Evolutionary conservation across 768 basidiomycete genomes (phyloP).

Genomic region (Tulasnella calospora): DNA sequence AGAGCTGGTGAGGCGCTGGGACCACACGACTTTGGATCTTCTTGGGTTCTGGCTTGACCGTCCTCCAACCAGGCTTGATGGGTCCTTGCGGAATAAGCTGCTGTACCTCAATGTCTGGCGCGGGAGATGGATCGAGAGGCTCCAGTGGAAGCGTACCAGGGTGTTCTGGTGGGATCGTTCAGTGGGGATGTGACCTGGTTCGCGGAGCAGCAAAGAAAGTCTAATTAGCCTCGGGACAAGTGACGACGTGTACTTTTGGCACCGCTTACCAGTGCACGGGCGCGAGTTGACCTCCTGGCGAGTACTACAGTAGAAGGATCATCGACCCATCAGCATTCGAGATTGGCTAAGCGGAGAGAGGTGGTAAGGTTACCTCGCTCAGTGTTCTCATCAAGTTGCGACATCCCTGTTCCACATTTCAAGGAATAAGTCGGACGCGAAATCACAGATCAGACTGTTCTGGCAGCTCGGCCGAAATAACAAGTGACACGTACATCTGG

Average conservation of each 20-base stretch:
- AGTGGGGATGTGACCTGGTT: neutral
- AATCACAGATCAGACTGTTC: neutral
- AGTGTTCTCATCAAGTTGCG: conserved; percentile 5
- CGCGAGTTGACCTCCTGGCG: neutral
- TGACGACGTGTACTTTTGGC: neutral
- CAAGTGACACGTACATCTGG: neutral
- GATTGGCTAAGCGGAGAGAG: neutral
- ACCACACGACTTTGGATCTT: conserved; percentile 5
- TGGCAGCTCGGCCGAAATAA: neutral
- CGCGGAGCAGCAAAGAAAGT: neutral
- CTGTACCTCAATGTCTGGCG: neutral
- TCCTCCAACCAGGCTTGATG: neutral
- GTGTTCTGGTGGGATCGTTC: neutral
- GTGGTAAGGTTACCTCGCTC: neutral
- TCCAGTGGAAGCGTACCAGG: neutral
- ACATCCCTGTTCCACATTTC: neutral
- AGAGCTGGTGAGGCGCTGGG: neutral
- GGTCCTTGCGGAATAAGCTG: neutral
- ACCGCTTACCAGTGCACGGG: neutral
- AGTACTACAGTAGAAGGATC: neutral
- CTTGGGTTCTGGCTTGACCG: conserved; percentile 3
- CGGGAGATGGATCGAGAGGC: neutral
- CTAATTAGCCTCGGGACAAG: neutral
- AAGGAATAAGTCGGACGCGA: neutral
- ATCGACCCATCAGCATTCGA: neutral